These are phyloP conservation scores for Tuber borchii DNA, from an alignment of 495 filamentous ascomycete genomes.

Conservation along the genomic window DNA sequence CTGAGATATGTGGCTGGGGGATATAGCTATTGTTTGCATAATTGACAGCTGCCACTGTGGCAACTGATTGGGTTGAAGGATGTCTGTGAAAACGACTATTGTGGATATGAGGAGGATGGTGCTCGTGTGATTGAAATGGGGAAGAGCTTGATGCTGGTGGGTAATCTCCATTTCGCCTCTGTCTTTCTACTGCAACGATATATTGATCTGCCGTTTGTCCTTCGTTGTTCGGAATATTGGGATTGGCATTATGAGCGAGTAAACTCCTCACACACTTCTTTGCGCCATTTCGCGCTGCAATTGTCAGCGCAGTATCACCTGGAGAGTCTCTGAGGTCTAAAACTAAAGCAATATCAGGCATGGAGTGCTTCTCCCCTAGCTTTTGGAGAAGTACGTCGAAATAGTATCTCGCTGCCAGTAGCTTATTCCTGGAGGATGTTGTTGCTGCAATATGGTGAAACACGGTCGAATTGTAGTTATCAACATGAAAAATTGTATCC, in stretches of 20 bases:
- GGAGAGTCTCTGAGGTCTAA: slow-evolving; percentile 69
- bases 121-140: slow-evolving; percentile 35
- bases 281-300: slow-evolving; percentile 72
- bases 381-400: slow-evolving; percentile 83
- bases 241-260: slow-evolving; percentile 62
- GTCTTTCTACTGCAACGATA: slow-evolving; percentile 46
- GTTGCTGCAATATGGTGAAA: slow-evolving; percentile 89
- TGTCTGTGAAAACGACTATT: slow-evolving; percentile 33
- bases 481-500: slow-evolving; percentile 64
- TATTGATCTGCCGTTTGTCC: slow-evolving; percentile 73
- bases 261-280: slow-evolving; percentile 67
- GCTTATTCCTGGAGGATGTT: slow-evolving; percentile 69
- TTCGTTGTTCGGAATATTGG: slow-evolving; percentile 70
- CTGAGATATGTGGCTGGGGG: slow-evolving; percentile 42
- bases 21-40: slow-evolving; percentile 32
- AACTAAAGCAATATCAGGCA: slow-evolving; percentile 56
- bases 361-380: slow-evolving; percentile 55
- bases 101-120: slow-evolving; percentile 23
- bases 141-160: slow-evolving; percentile 37
- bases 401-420: slow-evolving; percentile 81
- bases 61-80: slow-evolving; percentile 35
- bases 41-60: slow-evolving; percentile 34
- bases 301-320: slow-evolving; percentile 82
- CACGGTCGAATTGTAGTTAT: slow-evolving; percentile 72
- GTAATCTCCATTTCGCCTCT: slow-evolving; percentile 33